Evolutionary conservation across 2,329 filamentous ascomycete species (phyloP).

Genomic region (Clonostachys chloroleuca): DNA sequence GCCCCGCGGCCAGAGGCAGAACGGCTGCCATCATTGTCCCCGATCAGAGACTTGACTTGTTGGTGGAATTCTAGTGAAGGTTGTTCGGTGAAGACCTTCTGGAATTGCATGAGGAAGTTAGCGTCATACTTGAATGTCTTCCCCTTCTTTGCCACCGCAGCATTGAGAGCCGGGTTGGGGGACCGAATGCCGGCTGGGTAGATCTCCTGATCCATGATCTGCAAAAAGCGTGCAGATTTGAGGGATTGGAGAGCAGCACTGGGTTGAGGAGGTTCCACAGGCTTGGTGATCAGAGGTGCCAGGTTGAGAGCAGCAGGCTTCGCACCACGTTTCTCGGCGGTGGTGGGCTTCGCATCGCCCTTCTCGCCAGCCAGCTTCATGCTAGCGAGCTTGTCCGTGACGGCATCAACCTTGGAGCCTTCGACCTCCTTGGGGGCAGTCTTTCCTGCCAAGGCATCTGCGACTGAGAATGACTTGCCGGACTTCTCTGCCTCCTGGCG

Average conservation of each 20-base stretch:
- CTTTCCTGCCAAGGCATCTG: constrained; percentile 44
- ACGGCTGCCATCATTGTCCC: constrained; percentile 65
- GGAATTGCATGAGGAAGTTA: constrained; percentile 93
- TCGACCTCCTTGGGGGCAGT: constrained; percentile 17
- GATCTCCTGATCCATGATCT: constrained; percentile 70
- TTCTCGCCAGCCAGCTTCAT: constrained; percentile 42
- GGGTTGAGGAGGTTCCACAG: constrained; percentile 85
- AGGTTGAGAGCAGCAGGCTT: constrained; percentile 91
- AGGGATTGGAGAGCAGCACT: constrained; percentile 91
- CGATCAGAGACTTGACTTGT: constrained; percentile 82
- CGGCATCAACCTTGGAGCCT: constrained; percentile 27
- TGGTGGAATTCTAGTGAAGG: constrained; percentile 90
- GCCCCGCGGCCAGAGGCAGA: constrained; percentile 44
- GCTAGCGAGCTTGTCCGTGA: constrained; percentile 44
- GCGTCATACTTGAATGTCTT: constrained; percentile 92
- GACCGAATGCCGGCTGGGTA: constrained; percentile 84
- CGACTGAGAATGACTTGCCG: constrained; percentile 39
- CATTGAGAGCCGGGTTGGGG: constrained; percentile 87
- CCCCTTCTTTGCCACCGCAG: constrained; percentile 71
- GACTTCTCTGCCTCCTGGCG: constrained; percentile 45
- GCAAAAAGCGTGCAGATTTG: constrained; percentile 85
- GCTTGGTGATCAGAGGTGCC: constrained; percentile 73
- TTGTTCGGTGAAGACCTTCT: constrained; percentile 93
- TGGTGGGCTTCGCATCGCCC: constrained; percentile 39
- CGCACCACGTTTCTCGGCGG: constrained; percentile 55